Evolutionary conservation across 495 filamentous ascomycete genomes (phyloP), one percentile per base, ranked within the genome.

Genomic region (Barbatosphaeria neglecta): DNA sequence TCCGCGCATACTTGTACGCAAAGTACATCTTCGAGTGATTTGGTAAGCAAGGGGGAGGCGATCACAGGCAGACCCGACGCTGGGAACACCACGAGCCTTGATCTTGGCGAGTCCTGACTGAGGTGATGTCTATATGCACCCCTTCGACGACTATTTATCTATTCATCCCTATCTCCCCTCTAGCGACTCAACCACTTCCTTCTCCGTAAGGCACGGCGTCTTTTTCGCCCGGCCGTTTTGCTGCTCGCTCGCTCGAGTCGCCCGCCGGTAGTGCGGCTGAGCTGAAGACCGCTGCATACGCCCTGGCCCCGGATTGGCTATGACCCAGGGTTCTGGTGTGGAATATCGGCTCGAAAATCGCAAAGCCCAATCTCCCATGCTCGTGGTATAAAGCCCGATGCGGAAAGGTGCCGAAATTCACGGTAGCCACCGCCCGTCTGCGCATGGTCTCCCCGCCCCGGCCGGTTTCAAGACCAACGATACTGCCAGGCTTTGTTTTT

Each of bases 1-100:
- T 48, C 45, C 33, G 50, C 6, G 46, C 56, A 44, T 53, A 59
- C 37, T 50, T 53, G 41, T 31, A 43, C 4, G 56, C 52, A 3
- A 51, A 6, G 11, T 45, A 51, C 56, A 58, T 58, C 23, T 5
- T 39, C n/a, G 15, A 5, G 17, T 10, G 11, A 3, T 2, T 41
- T 13, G 39, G 9, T 10, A 22, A n/a, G 17, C 17, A 20, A 20
- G 37, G 16, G 7, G 10, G 20, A 20, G 20, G 20, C 15, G 10
- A 5, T 4, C 2, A 19, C 5, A 20, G 20, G 37, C 9, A 20
- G 37, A 39, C 20, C 19, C 4, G 9, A 4, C 13, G 13, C 13
- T 2, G 10, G 4, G 2, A n/a, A 15, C 31, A 35, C 9, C 31
- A 8, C 27, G 8, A 31, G 9, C 3, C 28, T 4, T 31, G 28